Percentiles rank a stretch among this genome's conserved stretches.
Evolutionary conservation across 208 protist genomes (phyloP).

Genomic region (Crithidia thermophila): DNA sequence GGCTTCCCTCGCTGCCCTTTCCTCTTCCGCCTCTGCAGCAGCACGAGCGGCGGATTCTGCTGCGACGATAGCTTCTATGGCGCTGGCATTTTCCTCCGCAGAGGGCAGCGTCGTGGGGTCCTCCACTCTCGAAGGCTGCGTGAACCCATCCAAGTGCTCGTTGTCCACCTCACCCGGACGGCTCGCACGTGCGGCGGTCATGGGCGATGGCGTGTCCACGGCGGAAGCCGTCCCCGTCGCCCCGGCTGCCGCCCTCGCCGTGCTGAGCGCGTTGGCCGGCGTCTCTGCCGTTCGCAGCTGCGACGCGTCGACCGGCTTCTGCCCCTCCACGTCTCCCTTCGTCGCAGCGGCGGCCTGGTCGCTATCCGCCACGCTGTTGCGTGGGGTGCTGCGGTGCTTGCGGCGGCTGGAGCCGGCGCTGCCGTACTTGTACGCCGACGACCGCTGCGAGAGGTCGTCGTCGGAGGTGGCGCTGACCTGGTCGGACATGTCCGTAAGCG

Average conservation of each 20-base stretch:
- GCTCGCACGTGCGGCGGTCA: slow-evolving; percentile 12
- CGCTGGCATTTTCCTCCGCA: no score
- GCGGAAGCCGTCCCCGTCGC: neutral
- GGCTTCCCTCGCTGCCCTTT: neutral
- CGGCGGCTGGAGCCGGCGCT: slow-evolving; percentile 14
- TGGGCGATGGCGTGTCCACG: slow-evolving; percentile 21
- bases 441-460: slow-evolving; percentile 50
- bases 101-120: neutral
- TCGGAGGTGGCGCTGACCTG: slow-evolving; percentile 78
- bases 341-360: neutral
- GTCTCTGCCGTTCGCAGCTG: neutral
- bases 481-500: slow-evolving; percentile 21
- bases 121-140: neutral
- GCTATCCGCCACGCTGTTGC: neutral
- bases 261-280: neutral
- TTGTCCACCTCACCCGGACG: neutral
- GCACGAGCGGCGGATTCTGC: neutral
- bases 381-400: slow-evolving; percentile 16
- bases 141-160: neutral
- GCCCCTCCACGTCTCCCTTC: slow-evolving; percentile 1
- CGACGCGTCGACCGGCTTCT: neutral
- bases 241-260: neutral
- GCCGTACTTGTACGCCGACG: slow-evolving; percentile 11
- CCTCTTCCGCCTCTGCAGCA: neutral
- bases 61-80: no score